Percentiles rank a stretch among this genome's conserved stretches.
Conservation (phyloP, 2,329 filamentous ascomycete species). For the Pyrenophora graminea region DNA sequence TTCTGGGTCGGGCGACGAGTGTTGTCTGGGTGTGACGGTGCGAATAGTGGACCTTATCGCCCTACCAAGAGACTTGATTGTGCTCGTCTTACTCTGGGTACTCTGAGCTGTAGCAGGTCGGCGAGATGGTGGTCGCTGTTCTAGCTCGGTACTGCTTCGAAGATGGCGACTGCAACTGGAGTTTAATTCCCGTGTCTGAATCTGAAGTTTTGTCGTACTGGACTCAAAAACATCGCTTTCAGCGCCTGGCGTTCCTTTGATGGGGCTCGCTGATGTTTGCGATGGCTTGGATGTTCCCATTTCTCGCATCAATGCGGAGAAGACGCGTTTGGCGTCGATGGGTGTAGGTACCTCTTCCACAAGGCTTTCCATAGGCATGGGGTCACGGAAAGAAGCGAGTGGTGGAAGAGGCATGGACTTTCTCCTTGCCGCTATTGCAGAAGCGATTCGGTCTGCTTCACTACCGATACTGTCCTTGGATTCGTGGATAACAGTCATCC, state of each 20-base stretch:
- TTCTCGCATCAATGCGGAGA: constrained; percentile 44
- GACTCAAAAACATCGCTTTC: constrained; percentile 37
- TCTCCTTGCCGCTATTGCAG: constrained; percentile 12
- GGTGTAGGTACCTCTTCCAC: constrained; percentile 30
- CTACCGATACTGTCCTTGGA: constrained; percentile 45
- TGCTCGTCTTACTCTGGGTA: constrained; percentile 30
- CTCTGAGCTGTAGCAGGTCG: constrained; percentile 18
- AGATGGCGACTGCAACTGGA: constrained; percentile 19
- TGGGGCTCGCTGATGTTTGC: not conserved
- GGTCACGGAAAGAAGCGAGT: constrained; percentile 38
- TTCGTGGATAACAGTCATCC: constrained; percentile 69
- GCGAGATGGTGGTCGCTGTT: constrained; percentile 14
- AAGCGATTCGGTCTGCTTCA: constrained; percentile 21
- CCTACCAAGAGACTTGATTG: constrained; percentile 33
- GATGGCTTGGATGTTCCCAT: constrained; percentile 29
- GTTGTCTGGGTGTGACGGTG: constrained; percentile 40
- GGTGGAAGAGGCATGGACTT: constrained; percentile 25
- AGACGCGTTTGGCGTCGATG: constrained; percentile 42
- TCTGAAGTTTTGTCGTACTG: constrained; percentile 24
- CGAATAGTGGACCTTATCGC: constrained; percentile 45
- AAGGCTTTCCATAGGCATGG: constrained; percentile 37
- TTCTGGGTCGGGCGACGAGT: constrained; percentile 12
- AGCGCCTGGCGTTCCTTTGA: constrained; percentile 18
- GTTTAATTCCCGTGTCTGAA: constrained; percentile 10
- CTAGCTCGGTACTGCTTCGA: constrained; percentile 10